Conservation (phyloP, 106 monocot species). For the Dioscorea alata region DNA sequence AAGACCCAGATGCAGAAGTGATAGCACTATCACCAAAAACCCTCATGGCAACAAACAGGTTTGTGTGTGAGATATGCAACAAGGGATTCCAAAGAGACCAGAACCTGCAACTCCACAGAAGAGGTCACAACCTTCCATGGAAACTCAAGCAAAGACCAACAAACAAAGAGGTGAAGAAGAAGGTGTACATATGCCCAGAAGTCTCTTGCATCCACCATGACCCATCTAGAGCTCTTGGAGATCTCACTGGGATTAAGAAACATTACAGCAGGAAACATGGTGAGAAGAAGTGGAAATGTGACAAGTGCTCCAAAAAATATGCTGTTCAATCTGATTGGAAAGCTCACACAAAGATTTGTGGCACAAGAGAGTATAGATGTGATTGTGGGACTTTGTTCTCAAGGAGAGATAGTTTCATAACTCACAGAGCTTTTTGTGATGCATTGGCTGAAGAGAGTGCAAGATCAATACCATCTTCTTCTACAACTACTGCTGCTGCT, state of each 20-base stretch:
- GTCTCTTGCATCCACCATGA: slow-evolving; percentile 52
- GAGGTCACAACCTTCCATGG: slow-evolving; percentile 63
- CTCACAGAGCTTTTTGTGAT: too few species aligned
- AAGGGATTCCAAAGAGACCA: slow-evolving; percentile 53
- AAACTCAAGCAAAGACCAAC: slow-evolving; percentile 42
- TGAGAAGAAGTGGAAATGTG: slow-evolving; percentile 78
- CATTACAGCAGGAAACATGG: slow-evolving; percentile 71
- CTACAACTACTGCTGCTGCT: too few species aligned
- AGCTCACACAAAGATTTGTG: slow-evolving; percentile 60
- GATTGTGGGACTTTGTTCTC: slow-evolving; percentile 73
- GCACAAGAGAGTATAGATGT: slow-evolving; percentile 57
- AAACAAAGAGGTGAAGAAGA: slow-evolving; percentile 42
- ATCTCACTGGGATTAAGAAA: slow-evolving; percentile 67
- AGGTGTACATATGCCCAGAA: slow-evolving; percentile 68
- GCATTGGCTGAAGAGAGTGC: too few species aligned
- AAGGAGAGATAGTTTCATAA: slow-evolving; percentile 16
- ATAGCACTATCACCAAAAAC: slow-evolving; percentile 46
- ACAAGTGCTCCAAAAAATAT: slow-evolving; percentile 70
- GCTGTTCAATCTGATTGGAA: slow-evolving; percentile 71
- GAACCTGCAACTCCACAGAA: slow-evolving; percentile 56
- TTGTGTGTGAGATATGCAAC: slow-evolving; percentile 55
- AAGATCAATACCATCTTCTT: too few species aligned
- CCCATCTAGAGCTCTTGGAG: slow-evolving; percentile 52
- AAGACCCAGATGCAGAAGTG: slow-evolving; percentile 59
- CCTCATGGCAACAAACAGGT: slow-evolving; percentile 56